Base-by-base conservation (phyloP, 192 early-diverging fungal species). In the Podila verticillata region DNA sequence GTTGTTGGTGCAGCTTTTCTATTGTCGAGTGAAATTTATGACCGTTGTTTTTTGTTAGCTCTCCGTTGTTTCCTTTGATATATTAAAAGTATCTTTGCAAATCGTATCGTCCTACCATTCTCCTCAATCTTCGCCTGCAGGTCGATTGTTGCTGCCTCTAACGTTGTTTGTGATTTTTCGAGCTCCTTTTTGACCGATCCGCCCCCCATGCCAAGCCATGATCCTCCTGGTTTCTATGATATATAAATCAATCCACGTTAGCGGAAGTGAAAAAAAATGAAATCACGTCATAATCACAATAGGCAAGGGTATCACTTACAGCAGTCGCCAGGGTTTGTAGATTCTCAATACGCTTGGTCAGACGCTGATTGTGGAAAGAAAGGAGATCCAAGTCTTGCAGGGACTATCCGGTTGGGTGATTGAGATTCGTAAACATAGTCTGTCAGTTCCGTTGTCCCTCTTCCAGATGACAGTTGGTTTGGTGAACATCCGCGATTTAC, bases 331-430 rank as follows among this genome's bases (percentile, higher is more conserved):
- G 66, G 28, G 81, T 86, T 60, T 90, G 89, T n/a, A 90, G 61
- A 24, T 79, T 80, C 57, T 88, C 83, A 10, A 90, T 90, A 35
- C 89, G 87, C 47, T 85, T 90, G 7, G 89, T 86, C 26, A 90
- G 65, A 20, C 89, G 83, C 65, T 90, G 84, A 49, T 88, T 90
- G 48, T 90, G 89, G 70, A 87, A 90, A 2, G 82, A 73, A 19
- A 90, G 81, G 17, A 90, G 67, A 74, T 90, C 89, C 54, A 90
- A 61, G 61, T 90, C 86, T 71, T 87, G 84, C 5, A 82, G 44
- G 1, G 84, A 85, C 84, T 85, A 63, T 36, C 10, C 22, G 35
- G 8, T 32, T 31, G 28, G 7, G 24, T 26, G 56, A 59, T 13
- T 31, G 24, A 47, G 2, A 61, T 22, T 36, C 36, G 24, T 32